Evolutionary conservation across 164 flowering plant genomes (phyloP).

Genomic region (Magnolia sinica): DNA sequence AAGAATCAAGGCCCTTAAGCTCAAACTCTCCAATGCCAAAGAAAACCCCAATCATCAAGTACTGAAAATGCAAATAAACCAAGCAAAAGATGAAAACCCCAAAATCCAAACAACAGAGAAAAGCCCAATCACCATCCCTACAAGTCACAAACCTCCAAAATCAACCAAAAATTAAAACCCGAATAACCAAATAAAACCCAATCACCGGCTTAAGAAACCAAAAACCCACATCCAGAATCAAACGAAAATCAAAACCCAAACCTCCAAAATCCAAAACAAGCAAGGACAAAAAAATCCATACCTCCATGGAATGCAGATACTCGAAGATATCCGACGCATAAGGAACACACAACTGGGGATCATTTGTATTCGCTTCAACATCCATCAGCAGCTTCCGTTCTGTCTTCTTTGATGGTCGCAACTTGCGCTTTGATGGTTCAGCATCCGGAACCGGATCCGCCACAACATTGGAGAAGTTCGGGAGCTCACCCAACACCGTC

Average conservation of each 20-base stretch:
- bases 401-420: slow-evolving; percentile 14
- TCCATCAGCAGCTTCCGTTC: background rate
- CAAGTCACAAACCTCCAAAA: too few species aligned
- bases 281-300: slow-evolving; percentile 7
- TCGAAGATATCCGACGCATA: slow-evolving; percentile 37
- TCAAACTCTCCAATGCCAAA: background rate
- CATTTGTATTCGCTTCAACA: slow-evolving; percentile 13
- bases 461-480: slow-evolving; percentile 22
- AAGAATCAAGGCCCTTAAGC: background rate
- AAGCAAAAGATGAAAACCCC: background rate
- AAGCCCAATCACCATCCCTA: background rate
- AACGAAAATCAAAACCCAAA: slow-evolving; percentile 2
- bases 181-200: background rate
- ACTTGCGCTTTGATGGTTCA: slow-evolving; percentile 2
- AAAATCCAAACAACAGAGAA: background rate
- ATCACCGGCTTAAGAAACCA: background rate
- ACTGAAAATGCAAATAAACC: background rate
- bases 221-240: slow-evolving; percentile 3
- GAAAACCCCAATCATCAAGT: background rate
- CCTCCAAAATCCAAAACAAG: background rate
- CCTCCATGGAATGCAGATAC: slow-evolving; percentile 60
- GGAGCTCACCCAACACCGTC: slow-evolving; percentile 49
- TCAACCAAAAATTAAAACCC: too few species aligned
- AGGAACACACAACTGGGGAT: slow-evolving; percentile 25
- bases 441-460: slow-evolving; percentile 6